Conservation (phyloP, 441 rosid species). For the Euphorbia corollata region DNA sequence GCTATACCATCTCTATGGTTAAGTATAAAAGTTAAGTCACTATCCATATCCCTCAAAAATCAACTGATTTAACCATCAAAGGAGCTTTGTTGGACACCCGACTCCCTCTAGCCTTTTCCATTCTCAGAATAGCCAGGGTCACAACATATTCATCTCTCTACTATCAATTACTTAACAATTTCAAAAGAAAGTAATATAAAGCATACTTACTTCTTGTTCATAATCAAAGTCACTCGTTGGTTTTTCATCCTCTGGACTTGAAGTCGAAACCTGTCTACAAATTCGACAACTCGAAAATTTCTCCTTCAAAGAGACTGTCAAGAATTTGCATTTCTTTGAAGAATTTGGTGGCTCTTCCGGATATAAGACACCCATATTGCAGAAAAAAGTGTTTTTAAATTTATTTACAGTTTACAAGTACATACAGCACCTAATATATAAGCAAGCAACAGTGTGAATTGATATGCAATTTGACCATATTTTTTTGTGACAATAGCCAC, state of each 20-base stretch:
- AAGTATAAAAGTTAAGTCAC: too few relatives aligned
- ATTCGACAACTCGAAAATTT: constrained; percentile 50
- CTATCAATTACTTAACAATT: too few relatives aligned
- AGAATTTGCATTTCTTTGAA: constrained; percentile 45
- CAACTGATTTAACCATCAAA: too few relatives aligned
- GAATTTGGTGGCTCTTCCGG: constrained; percentile 42
- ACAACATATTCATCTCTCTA: too few relatives aligned
- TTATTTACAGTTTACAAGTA: constrained; percentile 6
- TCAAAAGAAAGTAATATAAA: too few relatives aligned
- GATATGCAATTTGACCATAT: constrained; percentile 28
- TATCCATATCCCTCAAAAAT: too few relatives aligned
- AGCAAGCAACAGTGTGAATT: constrained; percentile 19
- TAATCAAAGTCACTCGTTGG: constrained; percentile 31
- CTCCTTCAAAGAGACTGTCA: constrained; percentile 46
- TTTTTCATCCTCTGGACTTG: constrained; percentile 37
- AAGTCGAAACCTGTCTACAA: constrained; percentile 35
- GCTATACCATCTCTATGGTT: too few relatives aligned
- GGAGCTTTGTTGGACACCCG: too few relatives aligned
- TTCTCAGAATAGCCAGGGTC: too few relatives aligned
- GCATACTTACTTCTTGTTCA: constrained; percentile 49
- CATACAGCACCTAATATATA: constrained; percentile 15
- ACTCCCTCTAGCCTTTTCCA: too few relatives aligned
- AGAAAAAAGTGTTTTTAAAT: constrained; percentile 9
- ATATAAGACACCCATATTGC: constrained; percentile 45
- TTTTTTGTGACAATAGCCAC: constrained; percentile 33